These are phyloP conservation scores for Yueomyces sinensis DNA, from an alignment of 805 yeast genomes.

Conservation along the genomic window DNA sequence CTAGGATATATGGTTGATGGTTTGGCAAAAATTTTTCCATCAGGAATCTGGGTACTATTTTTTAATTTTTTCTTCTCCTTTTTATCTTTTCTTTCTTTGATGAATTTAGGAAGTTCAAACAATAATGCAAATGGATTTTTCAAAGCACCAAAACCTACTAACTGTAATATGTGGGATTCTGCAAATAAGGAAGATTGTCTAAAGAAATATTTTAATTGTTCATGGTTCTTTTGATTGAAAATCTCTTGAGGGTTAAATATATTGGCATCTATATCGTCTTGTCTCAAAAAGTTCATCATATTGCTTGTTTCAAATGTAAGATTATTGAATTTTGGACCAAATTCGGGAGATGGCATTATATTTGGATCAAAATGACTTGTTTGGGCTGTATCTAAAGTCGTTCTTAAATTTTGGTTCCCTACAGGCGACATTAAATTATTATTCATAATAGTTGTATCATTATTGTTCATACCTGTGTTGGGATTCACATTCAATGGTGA, in stretches of 20 bases:
- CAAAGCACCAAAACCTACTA: conserved; percentile 68
- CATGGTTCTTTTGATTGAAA: conserved; percentile 23
- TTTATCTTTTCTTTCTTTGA: conserved; percentile 58
- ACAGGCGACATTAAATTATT: too few species aligned
- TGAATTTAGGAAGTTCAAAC: conserved; percentile 57
- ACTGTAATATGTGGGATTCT: conserved; percentile 57
- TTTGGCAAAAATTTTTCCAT: not conserved
- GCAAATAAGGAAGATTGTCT: conserved; percentile 69
- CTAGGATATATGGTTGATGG: not conserved
- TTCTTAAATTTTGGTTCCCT: too few species aligned
- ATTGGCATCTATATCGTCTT: not conserved
- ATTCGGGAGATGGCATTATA: too few species aligned
- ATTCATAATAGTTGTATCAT: too few species aligned
- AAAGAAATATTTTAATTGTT: conserved; percentile 50
- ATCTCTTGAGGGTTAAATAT: conserved; percentile 40
- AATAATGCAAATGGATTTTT: conserved; percentile 64
- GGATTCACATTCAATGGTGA: too few species aligned
- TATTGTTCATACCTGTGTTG: too few species aligned
- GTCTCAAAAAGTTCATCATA: not conserved
- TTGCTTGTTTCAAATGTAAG: not conserved
- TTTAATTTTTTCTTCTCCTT: conserved; percentile 34
- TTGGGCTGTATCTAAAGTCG: not conserved
- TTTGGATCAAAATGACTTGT: too few species aligned
- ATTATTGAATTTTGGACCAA: not conserved
- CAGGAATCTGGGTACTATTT: conserved; percentile 6